Evolutionary conservation across 192 early-diverging fungal species (phyloP).

Genomic region (Umbelopsis sp.): DNA sequence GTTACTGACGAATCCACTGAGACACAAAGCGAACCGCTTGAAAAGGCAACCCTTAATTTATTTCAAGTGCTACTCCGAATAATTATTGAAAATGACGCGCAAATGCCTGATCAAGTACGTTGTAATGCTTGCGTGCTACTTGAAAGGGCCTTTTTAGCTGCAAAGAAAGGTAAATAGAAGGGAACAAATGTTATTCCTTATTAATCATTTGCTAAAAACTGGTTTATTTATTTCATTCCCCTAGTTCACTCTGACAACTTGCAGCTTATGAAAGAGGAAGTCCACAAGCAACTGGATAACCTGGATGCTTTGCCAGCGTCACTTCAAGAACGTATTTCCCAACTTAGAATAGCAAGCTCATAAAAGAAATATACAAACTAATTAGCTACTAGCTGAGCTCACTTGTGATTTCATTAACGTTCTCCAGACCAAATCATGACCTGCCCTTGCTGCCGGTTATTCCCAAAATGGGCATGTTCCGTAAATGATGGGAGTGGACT

Average conservation of each 20-base stretch:
- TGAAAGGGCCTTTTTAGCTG: conserved; percentile 37
- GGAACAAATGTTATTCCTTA: not conserved
- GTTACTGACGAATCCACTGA: conserved; percentile 22
- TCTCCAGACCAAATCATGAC: conserved; percentile 15
- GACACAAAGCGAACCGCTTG: conserved; percentile 23
- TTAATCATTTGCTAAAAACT: no score
- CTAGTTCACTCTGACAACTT: not conserved
- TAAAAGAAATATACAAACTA: not conserved
- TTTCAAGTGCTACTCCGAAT: conserved; percentile 43
- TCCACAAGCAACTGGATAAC: not conserved
- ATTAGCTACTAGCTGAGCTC: not conserved
- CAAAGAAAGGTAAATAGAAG: conserved; percentile 23
- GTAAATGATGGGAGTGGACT: not conserved
- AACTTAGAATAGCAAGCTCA: not conserved
- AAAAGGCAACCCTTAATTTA: conserved; percentile 29
- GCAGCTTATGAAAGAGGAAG: not conserved
- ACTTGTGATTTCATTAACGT: not conserved
- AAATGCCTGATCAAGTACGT: conserved; percentile 50
- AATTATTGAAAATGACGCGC: conserved; percentile 37
- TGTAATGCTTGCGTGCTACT: conserved; percentile 52
- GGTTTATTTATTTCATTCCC: not conserved
- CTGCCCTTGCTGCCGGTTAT: not conserved
- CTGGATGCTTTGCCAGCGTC: not conserved
- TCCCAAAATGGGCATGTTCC: conserved; percentile 15
- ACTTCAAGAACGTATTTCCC: not conserved